Evolutionary conservation across 495 filamentous ascomycete genomes (phyloP), one percentile per base, ranked within the genome.

Genomic region (Neurospora hispaniola): DNA sequence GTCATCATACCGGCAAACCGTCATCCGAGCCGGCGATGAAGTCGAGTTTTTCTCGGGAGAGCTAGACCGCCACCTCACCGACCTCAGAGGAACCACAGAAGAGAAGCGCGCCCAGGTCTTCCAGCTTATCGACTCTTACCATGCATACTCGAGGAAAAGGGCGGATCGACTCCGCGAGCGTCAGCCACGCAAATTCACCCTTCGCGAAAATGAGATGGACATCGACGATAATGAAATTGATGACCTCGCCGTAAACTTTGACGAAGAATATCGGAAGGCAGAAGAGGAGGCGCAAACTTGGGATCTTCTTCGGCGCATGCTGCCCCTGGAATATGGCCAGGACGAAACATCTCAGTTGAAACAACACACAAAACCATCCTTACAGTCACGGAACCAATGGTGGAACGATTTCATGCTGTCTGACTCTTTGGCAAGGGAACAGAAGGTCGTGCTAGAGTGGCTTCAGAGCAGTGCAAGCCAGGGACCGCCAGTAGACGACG

Each of bases 231-330:
- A 66, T 7, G 84, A 85, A 40, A 75, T 70, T 27, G 85, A 84
- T 68, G 82, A 84, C 75, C 78, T 71, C 75, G 78, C 76, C 71
- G 75, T 76, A 75, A 72, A 75, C 78, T 77, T 72, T 72, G 38
- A 76, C 69, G 82, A 82, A 74, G 81, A 78, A 75, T 75, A 78
- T 41, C 76, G 76, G 77, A 74, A 75, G n/a, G 80, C 80, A 68
- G 84, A 89, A 46, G 85, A 90, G 69, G 91, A 94, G 79, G 88
- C 90, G 71, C 93, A 96, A 75, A 96, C 93, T 20, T 98, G 96
- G 96, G 90, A 93, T 71, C 84, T 99, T 11, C 82, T 98, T 39
- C 87, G 88, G 35, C 88, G 83, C 16, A 80, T 91, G 69, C 80
- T 88, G 16, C 84, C 86, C 2, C 78, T 90, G 43, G 84, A 85